Conservation (phyloP, 148 eudicot genomes). For the Cornus suecica region DNA sequence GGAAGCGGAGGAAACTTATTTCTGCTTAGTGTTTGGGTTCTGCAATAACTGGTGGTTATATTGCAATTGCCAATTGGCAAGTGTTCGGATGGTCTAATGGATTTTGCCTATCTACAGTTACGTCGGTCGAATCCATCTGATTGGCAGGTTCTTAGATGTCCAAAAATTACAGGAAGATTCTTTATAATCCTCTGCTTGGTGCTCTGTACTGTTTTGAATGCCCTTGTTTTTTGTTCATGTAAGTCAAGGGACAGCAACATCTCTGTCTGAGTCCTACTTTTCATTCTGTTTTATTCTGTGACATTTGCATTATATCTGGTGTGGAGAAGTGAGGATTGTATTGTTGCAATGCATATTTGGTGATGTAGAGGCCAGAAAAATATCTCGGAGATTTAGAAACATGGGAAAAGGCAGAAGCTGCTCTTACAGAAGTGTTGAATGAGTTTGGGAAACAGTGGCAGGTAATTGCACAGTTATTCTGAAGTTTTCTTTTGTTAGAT, state of each 20-base stretch:
- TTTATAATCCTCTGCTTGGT: not conserved
- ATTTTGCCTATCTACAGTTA: not conserved
- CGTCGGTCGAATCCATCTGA: not conserved
- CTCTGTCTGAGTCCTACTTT: not conserved
- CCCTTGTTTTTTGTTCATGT: not conserved
- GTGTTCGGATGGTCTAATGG: not conserved
- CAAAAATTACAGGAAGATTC: not conserved
- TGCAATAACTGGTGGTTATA: too few relatives aligned
- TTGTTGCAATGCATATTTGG: constrained; percentile 1
- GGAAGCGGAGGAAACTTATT: not conserved
- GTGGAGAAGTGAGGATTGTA: not conserved
- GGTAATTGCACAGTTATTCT: constrained; percentile 34
- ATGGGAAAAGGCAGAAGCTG: constrained; percentile 93
- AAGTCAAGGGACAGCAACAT: not conserved
- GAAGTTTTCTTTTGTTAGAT: too few relatives aligned
- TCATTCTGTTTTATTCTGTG: not conserved
- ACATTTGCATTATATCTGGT: not conserved
- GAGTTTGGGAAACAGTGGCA: constrained; percentile 95
- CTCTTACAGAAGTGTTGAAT: constrained; percentile 80
- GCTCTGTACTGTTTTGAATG: not conserved
- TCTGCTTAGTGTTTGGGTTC: too few relatives aligned
- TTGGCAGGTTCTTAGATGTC: not conserved
- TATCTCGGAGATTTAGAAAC: constrained; percentile 79
- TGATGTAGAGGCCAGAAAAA: constrained; percentile 85
- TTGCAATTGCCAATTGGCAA: too few relatives aligned